These are phyloP conservation scores for Russula olivacea DNA, from an alignment of 768 basidiomycete species.

Conservation along the genomic window DNA sequence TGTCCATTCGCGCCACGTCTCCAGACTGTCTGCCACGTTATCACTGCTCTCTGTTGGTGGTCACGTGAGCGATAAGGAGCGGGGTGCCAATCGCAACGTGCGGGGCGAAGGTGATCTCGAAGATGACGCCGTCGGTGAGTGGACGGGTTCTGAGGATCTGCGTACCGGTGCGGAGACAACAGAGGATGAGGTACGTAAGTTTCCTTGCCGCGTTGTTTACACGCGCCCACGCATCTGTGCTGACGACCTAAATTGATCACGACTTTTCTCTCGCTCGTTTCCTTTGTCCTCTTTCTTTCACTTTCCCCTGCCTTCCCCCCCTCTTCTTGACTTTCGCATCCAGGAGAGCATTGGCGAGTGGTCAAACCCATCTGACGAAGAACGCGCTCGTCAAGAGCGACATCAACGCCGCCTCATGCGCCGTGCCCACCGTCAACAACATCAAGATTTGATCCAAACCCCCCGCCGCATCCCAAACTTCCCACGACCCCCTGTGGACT, in stretches of 20 bases:
- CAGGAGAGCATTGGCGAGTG: constrained; percentile 78
- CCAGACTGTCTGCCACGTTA: constrained; percentile 59
- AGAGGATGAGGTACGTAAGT: constrained; percentile 58
- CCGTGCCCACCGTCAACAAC: constrained; percentile 41
- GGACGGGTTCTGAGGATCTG: constrained; percentile 80
- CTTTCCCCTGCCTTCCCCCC: constrained; percentile 10
- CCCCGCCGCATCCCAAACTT: constrained; percentile 75
- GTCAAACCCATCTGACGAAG: constrained; percentile 90
- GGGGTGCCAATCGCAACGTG: constrained; percentile 30
- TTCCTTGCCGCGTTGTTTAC: constrained; percentile 19
- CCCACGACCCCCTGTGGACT: constrained; percentile 62
- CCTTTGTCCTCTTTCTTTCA: constrained; percentile 12
- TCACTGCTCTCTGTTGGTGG: constrained; percentile 60
- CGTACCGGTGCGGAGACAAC: constrained; percentile 44
- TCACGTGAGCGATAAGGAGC: constrained; percentile 26
- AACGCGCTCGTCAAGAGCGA: constrained; percentile 65
- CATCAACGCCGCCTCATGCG: constrained; percentile 55
- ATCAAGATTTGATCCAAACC: constrained; percentile 38
- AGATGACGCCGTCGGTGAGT: constrained; percentile 54
- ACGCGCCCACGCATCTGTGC: constrained; percentile 10
- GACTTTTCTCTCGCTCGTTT: background rate
- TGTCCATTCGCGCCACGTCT: constrained; percentile 64
- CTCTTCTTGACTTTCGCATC: constrained; percentile 4
- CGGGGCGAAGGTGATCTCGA: constrained; percentile 31
- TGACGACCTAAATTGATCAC: constrained; percentile 9